A percentile compares a stretch with the other conserved stretches of the same genome.
These are phyloP conservation scores for Pleomassaria siparia DNA, from an alignment of 2,329 filamentous ascomycete genomes.

Conservation along the genomic window DNA sequence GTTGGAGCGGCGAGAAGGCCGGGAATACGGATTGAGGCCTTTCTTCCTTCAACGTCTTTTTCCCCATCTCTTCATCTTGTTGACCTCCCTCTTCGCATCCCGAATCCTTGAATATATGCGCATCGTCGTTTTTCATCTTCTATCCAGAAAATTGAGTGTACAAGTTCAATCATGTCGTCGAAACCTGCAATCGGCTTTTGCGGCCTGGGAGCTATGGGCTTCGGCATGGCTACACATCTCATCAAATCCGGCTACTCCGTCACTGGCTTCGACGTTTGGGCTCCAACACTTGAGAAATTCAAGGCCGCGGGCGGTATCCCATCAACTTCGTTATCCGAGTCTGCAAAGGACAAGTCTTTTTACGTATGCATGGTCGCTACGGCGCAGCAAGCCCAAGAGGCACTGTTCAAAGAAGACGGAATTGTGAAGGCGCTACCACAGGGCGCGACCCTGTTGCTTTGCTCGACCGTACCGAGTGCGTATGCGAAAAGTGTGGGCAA, in stretches of 20 bases:
- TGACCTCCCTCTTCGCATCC: background rate
- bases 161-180: slow-evolving; percentile 23
- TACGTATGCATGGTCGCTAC: slow-evolving; percentile 78
- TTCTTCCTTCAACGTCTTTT: background rate
- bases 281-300: slow-evolving; percentile 67
- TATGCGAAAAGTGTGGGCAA: slow-evolving; percentile 64
- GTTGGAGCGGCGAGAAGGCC: slow-evolving; percentile 4
- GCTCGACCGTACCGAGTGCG: slow-evolving; percentile 69
- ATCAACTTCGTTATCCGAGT: slow-evolving; percentile 61
- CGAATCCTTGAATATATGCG: background rate
- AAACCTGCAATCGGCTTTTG: slow-evolving; percentile 65
- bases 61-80: background rate
- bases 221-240: slow-evolving; percentile 77
- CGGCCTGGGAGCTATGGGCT: slow-evolving; percentile 79
- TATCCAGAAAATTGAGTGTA: background rate
- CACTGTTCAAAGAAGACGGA: slow-evolving; percentile 61
- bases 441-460: slow-evolving; percentile 64
- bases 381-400: slow-evolving; percentile 66
- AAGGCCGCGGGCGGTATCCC: slow-evolving; percentile 61
- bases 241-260: slow-evolving; percentile 67
- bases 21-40: slow-evolving; percentile 3
- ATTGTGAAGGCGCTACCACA: slow-evolving; percentile 56
- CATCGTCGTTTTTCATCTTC: background rate
- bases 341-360: slow-evolving; percentile 60
- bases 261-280: slow-evolving; percentile 71